phyloP scores from a whole-genome alignment of 148 eudicot genomes.

The Silene conica region DNA sequence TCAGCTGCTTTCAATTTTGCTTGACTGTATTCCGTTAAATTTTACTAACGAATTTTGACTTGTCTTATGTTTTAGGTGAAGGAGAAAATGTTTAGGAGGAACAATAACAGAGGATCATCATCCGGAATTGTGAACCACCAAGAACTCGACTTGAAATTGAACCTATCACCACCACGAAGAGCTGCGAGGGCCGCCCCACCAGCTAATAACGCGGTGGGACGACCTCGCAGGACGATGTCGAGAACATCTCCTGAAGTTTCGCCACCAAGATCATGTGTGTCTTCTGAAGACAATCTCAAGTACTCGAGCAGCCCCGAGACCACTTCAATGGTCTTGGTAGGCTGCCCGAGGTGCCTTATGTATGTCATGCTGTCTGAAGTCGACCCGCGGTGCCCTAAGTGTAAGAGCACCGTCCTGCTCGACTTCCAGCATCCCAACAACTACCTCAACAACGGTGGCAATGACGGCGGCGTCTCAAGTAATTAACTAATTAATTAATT shows the following conservation, averaged over 20 bases:
- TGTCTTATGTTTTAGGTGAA: constrained; percentile 14
- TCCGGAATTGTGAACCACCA: constrained; percentile 8
- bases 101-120: constrained; percentile 4
- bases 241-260: constrained; percentile 26
- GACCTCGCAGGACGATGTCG: constrained; percentile 2
- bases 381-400: constrained; percentile 48
- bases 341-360: constrained; percentile 47
- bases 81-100: constrained; percentile 17
- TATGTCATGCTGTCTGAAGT: constrained; percentile 46
- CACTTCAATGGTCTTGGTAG: constrained; percentile 37
- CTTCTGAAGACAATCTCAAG: constrained; percentile 39
- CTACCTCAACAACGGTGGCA: constrained; percentile 5
- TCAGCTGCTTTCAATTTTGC: too few species aligned
- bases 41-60: neutral
- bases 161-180: constrained; percentile 25
- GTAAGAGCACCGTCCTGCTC: constrained; percentile 48
- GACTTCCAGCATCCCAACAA: constrained; percentile 24
- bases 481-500: neutral
- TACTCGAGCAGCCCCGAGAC: constrained; percentile 45
- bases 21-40: too few species aligned
- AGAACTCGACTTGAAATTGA: constrained; percentile 39
- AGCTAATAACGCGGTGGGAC: neutral
- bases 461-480: neutral
- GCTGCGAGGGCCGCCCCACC: constrained; percentile 3
- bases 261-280: constrained; percentile 40